Evolutionary conservation across 306 rosid genomes (phyloP), one percentile per base, ranked within the genome.

Genomic region (Gastrolobium bilobum): DNA sequence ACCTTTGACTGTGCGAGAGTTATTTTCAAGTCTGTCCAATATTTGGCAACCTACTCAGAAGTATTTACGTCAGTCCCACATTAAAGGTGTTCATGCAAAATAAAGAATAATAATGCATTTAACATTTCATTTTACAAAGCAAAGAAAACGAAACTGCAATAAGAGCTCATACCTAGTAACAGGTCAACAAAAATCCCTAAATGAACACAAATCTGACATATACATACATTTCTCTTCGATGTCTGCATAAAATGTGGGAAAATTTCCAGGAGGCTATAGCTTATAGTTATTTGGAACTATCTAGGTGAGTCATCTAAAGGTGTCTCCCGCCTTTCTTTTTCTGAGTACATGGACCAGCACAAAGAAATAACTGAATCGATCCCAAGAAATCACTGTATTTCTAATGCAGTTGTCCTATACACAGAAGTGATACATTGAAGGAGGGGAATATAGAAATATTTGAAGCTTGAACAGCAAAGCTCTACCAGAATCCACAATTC

Each of bases 1-100:
- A 71, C 94, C 96, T 84, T 93, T 88, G 63, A 87, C 89, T 9
- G 94, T 95, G 47, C 91, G 94, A 14, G 98, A 95, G 82, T 84
- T 90, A 75, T 83, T 93, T 86, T 95, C 99, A 77, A 95, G 79
- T 62, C 81, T 86, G 72, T 91, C 93, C 73, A 95, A 78, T 84
- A 81, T 83, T 63, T 79, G 91, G 81, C 91, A 85, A 30, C 96
- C 99, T 95, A 71, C 63, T 78, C 56, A 78, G 48, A 76, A 71
- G 52, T 31, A 47, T 40, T 73, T 52, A 47, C 37, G n/a, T 62
- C 58, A 71, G 39, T 68, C 73, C 40, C 79, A 58, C 43, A 67
- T 80, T 29, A 34, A 29, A 48, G 7, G 54, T 29, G 47, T 75
- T 60, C 47, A 29, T 31, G 48, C 64, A 63, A 73, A 76, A 75